Conservation (phyloP, 306 rosid species). For the Lablab purpureus region DNA sequence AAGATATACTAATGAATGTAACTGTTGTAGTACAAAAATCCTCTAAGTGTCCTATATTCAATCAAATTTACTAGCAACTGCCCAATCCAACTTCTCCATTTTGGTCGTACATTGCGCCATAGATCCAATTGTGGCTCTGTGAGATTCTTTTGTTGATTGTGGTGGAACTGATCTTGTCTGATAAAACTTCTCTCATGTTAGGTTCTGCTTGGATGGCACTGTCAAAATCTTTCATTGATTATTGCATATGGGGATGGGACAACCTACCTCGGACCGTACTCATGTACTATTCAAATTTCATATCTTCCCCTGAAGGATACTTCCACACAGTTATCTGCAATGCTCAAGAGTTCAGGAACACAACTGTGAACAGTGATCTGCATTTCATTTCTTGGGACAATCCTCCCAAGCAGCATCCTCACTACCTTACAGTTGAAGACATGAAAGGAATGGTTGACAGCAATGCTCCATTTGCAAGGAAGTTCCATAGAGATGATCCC, state of each 20-base stretch:
- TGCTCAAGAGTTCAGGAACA: slow-evolving; percentile 91
- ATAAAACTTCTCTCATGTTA: slow-evolving; percentile 48
- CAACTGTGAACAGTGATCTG: slow-evolving; percentile 92
- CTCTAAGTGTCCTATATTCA: not conserved
- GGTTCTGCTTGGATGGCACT: slow-evolving; percentile 99
- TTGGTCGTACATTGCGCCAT: not conserved
- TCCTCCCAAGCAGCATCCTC: slow-evolving; percentile 99
- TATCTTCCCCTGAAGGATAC: slow-evolving; percentile 97
- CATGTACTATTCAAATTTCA: slow-evolving; percentile 93
- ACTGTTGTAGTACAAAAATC: not conserved
- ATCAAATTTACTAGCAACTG: slow-evolving; percentile 4
- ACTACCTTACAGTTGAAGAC: slow-evolving; percentile 74
- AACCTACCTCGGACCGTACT: slow-evolving; percentile 92
- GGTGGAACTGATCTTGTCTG: not conserved
- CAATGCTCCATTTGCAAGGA: slow-evolving; percentile 95
- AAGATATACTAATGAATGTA: not conserved
- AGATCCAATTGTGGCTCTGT: slow-evolving; percentile 9
- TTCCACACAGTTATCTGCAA: slow-evolving; percentile 97
- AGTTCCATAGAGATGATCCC: slow-evolving; percentile 78
- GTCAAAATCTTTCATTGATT: slow-evolving; percentile 89
- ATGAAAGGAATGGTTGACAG: slow-evolving; percentile 76
- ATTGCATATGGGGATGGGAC: slow-evolving; percentile 99
- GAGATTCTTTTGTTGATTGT: slow-evolving; percentile 24
- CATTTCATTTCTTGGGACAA: slow-evolving; percentile 98
- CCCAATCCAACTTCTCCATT: slow-evolving; percentile 6